Percentiles rank a stretch among this genome's conserved stretches.
phyloP scores from a whole-genome alignment of 495 filamentous ascomycete species.

The Daldinia bambusicola region DNA sequence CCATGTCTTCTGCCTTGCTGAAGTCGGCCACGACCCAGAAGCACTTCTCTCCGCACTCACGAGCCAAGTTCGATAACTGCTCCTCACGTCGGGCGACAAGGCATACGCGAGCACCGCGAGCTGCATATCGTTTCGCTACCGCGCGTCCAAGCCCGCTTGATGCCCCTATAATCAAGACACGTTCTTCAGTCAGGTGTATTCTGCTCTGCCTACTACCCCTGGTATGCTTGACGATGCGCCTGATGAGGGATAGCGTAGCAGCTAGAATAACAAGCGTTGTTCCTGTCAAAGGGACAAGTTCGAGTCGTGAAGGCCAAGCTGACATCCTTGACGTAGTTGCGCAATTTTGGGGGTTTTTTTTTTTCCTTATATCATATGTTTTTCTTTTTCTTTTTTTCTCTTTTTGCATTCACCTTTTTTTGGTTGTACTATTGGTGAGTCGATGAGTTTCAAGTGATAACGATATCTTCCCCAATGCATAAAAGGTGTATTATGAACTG shows the following conservation, averaged over 20 bases:
- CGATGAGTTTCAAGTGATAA: too few species aligned
- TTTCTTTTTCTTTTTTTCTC: too few species aligned
- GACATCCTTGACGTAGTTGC: conserved; percentile 7
- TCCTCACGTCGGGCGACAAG: conserved; percentile 43
- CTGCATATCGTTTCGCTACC: conserved; percentile 39
- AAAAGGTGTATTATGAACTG: too few species aligned
- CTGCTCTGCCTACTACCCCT: conserved; percentile 13
- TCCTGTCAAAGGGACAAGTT: background rate
- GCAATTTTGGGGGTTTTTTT: background rate
- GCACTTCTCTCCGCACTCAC: conserved; percentile 44
- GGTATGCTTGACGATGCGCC: background rate
- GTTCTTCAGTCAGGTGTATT: conserved; percentile 34
- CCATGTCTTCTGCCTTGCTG: conserved; percentile 40
- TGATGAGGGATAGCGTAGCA: conserved; percentile 16
- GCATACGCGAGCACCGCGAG: conserved; percentile 44
- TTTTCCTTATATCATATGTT: too few species aligned
- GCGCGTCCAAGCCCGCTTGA: conserved; percentile 48
- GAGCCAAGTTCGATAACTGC: conserved; percentile 31
- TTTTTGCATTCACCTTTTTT: too few species aligned
- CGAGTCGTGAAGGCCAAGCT: conserved; percentile 7
- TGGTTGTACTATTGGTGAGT: too few species aligned
- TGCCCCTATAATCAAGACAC: conserved; percentile 47
- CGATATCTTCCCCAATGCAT: too few species aligned
- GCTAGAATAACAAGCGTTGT: conserved; percentile 7
- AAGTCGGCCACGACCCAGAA: conserved; percentile 44